A percentile compares a stretch with the other conserved stretches of the same genome.
These are phyloP conservation scores for Eucalyptus tenuipes DNA, from an alignment of 345 rosid genomes.

Conservation along the genomic window DNA sequence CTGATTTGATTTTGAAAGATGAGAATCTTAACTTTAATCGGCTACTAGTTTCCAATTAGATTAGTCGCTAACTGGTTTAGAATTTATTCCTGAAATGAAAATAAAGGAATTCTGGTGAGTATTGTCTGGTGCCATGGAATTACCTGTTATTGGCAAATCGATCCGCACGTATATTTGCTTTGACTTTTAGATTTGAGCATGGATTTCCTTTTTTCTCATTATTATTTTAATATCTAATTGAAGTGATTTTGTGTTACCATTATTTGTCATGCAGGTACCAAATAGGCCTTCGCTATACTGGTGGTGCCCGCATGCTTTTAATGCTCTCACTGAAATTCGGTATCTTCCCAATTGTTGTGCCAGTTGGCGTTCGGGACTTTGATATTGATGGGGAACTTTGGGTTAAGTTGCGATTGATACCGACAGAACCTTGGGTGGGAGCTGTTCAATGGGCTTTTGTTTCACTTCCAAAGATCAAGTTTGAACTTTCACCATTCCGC, in stretches of 20 bases:
- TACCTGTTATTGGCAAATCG: neutral
- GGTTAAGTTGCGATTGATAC: slow-evolving; percentile 92
- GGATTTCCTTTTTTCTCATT: neutral
- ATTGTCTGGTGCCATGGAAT: neutral
- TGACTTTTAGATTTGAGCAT: neutral
- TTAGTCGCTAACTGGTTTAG: neutral
- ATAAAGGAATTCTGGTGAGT: neutral
- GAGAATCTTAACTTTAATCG: neutral
- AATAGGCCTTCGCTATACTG: slow-evolving; percentile 92
- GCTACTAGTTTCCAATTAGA: neutral
- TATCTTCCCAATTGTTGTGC: slow-evolving; percentile 71
- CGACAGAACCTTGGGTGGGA: slow-evolving; percentile 90
- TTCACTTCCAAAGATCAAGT: slow-evolving; percentile 91
- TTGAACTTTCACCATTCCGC: slow-evolving; percentile 88
- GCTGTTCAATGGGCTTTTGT: slow-evolving; percentile 96
- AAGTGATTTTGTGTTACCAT: neutral
- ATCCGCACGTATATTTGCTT: neutral
- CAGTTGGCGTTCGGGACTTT: slow-evolving; percentile 88
- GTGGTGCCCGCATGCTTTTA: slow-evolving; percentile 91
- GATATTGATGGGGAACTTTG: slow-evolving; percentile 99
- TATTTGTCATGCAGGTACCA: slow-evolving; percentile 62
- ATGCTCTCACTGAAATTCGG: slow-evolving; percentile 84
- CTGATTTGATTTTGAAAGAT: neutral
- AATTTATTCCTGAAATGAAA: neutral
- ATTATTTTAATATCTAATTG: neutral